Conservation (phyloP, 1,284 basidiomycete genomes). For the Inonotus obliquus region DNA sequence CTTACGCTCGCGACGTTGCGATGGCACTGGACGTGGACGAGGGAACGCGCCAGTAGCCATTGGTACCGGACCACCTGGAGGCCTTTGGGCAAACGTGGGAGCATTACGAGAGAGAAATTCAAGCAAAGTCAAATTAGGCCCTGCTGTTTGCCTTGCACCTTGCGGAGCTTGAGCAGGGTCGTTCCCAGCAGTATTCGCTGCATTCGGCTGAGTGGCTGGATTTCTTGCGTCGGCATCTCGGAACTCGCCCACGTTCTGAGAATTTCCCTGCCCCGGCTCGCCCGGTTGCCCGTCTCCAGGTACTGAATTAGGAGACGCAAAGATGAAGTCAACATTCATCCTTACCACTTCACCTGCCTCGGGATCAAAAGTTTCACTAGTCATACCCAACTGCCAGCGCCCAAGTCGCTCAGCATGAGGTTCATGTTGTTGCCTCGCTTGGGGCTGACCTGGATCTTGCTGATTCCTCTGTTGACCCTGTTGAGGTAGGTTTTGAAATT, state of each 20-base stretch:
- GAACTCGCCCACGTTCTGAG: too few species aligned
- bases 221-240: too few species aligned
- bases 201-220: background rate
- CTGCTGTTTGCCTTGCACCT: background rate
- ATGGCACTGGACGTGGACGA: background rate
- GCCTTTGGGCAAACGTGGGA: background rate
- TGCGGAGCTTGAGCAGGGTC: too few species aligned
- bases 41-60: background rate
- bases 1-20: slow-evolving; percentile 19
- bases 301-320: background rate
- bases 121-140: background rate
- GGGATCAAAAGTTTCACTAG: background rate
- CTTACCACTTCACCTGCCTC: background rate
- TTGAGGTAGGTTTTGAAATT: background rate
- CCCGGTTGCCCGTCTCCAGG: background rate
- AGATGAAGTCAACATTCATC: slow-evolving; percentile 6
- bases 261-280: background rate
- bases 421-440: background rate
- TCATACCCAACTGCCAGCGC: background rate
- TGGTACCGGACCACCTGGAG: background rate
- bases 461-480: background rate
- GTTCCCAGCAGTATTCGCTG: too few species aligned
- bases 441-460: background rate
- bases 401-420: background rate
- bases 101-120: background rate